Percentiles rank a stretch among this genome's conserved stretches.
phyloP scores from a whole-genome alignment of 208 protist species.

The Acanthamoeba divionensis region DNA sequence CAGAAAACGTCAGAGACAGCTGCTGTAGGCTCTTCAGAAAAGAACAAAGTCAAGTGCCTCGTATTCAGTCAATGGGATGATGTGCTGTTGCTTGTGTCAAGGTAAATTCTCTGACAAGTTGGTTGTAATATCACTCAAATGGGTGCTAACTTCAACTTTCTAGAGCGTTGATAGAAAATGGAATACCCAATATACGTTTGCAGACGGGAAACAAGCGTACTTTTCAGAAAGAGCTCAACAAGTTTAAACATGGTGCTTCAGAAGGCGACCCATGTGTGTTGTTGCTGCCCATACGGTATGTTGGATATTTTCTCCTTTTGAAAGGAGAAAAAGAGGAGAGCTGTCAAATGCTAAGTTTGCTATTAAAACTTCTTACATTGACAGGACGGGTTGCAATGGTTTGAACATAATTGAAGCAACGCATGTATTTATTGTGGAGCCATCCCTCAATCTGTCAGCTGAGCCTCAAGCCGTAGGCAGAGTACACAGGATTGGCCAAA shows the following conservation, averaged over 20 bases:
- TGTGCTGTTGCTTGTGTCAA: neutral
- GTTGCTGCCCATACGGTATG: slow-evolving; percentile 40
- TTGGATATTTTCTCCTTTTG: too few relatives aligned
- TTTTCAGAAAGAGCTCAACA: slow-evolving; percentile 38
- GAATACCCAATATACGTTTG: neutral
- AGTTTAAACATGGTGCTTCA: too few relatives aligned
- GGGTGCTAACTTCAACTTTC: neutral
- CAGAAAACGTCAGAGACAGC: neutral
- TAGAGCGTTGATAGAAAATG: slow-evolving; percentile 53
- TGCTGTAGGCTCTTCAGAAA: neutral
- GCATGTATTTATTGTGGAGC: slow-evolving; percentile 68
- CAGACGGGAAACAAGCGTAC: neutral
- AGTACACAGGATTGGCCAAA: slow-evolving; percentile 68
- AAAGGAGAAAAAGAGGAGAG: too few relatives aligned
- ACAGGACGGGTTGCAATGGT: slow-evolving; percentile 63
- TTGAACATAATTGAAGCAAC: slow-evolving; percentile 69
- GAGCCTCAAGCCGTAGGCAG: slow-evolving; percentile 64
- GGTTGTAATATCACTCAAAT: neutral
- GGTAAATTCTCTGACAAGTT: neutral
- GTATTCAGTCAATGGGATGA: slow-evolving; percentile 52
- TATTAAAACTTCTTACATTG: neutral
- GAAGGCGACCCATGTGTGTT: too few relatives aligned
- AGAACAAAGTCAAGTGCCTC: slow-evolving; percentile 50
- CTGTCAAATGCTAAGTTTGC: neutral
- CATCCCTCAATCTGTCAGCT: slow-evolving; percentile 49